Base-by-base conservation (phyloP, 23 red algal species). In the Gracilaria gracilis region DNA sequence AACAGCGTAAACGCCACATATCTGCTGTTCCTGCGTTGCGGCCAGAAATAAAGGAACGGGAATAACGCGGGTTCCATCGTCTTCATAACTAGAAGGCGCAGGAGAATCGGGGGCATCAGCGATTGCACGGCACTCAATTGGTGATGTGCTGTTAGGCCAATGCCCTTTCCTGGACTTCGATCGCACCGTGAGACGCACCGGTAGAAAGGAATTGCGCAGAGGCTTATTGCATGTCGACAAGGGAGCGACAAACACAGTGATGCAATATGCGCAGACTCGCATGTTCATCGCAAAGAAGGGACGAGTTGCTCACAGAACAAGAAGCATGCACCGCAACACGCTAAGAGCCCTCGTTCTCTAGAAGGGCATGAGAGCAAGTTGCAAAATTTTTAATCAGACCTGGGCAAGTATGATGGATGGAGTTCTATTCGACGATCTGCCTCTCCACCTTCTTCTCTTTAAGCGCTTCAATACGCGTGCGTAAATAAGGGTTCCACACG, bases 401-500 rank as follows among this genome's bases (percentile, higher is more conserved):
- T 73, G 67, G 44, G 16, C 67, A n/a, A 73, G 67, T 44, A 44
- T 44, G 67, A 40, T 29, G 20, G 59, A 62, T 14, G 27, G 5
- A 40, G 9, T 44, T 73, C 38, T 73, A 73, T 40, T 73, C 67
- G 35, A 73, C 35, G 35, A 73, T 89, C 93, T 95, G 93, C 57
- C 85, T 65, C 80, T 96, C 95, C 38, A 96, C 55, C 61, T 59
- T 81, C 24, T 88, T 69, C 44, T 89, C 74, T 84, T 91, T 95
- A 50, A 98, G 84, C 35, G 82, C 51, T 35, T 81, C 80, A 54
- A 98, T 54, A 20, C 97, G 93, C 65, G 65, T 75, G 14, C 86
- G 78, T 31, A 99, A 57, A 79, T 99, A 99, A 28, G 97, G 94
- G 37, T 96, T 96, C 97, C 97, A 99, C 16, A 99, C 81, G 67